Evolutionary conservation across 2,329 filamentous ascomycete genomes (phyloP), one percentile per base, ranked within the genome.

Genomic region (Tolypocladium amazonense): DNA sequence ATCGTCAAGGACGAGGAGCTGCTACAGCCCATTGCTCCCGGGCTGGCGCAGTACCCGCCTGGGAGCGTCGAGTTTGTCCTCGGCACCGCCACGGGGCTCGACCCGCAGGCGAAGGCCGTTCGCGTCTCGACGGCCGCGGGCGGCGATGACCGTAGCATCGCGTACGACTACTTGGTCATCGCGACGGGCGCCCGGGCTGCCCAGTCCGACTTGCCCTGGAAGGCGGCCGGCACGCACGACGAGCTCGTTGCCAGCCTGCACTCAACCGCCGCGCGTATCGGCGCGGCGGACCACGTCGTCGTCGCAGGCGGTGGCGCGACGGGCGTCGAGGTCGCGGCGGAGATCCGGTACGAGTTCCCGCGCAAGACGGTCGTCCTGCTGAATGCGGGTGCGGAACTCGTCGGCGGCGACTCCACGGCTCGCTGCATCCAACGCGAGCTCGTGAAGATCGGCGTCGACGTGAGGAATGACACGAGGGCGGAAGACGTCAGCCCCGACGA

Each of bases 121-220:
- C 71, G 73, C n/a, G 73, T 83, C 25, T 58, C 65, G 20, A 64
- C 69, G 23, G 59, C 65, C 2, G 64, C 23, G 61, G 67, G 2
- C 27, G 27, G 61, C 39, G 62, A n/a, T n/a, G n/a, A 69, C 59
- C 70, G 71, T 43, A 66, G 66, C 18, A 57, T 82, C 15, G 58
- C 67, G 56, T 86, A 85, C 67, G 80, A 83, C 69, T 79, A 84
- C 63, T 77, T 86, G 55, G 79, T 86, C 50, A 68, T 86, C 47
- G 81, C 82, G 20, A 85, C 82, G 0, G 83, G 83, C 52, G 73
- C 82, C 23, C 76, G 77, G 62, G 70, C 73, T 52, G 67, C 73
- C 35, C 72, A 73, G 25, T 61, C 65, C n/a, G 63, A 68, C 35
- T 69, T 78, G 59, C 81, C 81, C 2, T 85, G 81, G 79, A 85